These are phyloP conservation scores for Inga leiocalycina DNA, from an alignment of 306 rosid genomes.

Conservation along the genomic window DNA sequence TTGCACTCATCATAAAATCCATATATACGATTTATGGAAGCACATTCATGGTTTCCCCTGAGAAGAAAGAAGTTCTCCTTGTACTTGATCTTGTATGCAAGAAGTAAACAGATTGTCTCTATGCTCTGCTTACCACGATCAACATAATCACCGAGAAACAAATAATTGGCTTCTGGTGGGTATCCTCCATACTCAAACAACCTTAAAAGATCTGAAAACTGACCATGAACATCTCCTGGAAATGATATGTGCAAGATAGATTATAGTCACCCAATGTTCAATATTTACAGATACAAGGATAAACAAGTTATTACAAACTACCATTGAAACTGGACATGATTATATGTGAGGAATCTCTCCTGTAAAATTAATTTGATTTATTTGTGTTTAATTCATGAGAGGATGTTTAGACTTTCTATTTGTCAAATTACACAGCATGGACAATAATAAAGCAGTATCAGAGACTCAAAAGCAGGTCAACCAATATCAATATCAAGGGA, in stretches of 20 bases:
- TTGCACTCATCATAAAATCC: conserved; percentile 73
- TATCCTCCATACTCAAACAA: conserved; percentile 68
- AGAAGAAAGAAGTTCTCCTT: conserved; percentile 71
- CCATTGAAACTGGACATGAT: background rate
- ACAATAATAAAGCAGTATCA: background rate
- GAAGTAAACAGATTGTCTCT: conserved; percentile 71
- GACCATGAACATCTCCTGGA: conserved; percentile 73
- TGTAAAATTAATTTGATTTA: background rate
- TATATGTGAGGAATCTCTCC: conserved; percentile 1
- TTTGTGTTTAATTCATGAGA: background rate
- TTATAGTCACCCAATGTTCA: background rate
- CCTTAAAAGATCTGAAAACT: conserved; percentile 61
- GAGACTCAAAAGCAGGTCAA: background rate
- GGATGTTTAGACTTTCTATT: background rate
- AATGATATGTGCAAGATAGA: conserved; percentile 4
- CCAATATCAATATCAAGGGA: background rate
- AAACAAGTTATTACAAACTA: background rate
- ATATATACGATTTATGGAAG: conserved; percentile 68
- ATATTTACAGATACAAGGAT: background rate
- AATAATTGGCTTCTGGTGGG: conserved; percentile 68
- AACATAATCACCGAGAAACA: conserved; percentile 69
- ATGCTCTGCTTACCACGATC: conserved; percentile 76
- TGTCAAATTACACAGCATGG: background rate
- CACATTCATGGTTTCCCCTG: conserved; percentile 72
- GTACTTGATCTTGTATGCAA: conserved; percentile 66